Base-by-base conservation (phyloP, 2,329 filamentous ascomycete species). In the Byssochlamys sp. region DNA sequence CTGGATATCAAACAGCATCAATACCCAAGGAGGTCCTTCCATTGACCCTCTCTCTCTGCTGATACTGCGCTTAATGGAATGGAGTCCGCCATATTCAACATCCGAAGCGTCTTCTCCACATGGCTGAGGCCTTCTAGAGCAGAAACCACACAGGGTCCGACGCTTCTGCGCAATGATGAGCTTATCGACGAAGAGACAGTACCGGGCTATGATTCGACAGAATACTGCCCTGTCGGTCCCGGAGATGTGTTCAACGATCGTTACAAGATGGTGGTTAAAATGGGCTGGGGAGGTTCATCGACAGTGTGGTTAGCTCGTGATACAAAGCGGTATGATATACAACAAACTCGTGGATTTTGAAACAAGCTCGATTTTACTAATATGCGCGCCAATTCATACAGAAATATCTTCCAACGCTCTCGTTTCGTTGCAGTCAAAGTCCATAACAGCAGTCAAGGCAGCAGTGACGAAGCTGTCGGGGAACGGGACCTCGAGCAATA, bases 111-210 rank as follows among this genome's bases (percentile, higher is more conserved):
- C 39, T 19, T 45, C n/a, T n/a, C 39, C 2, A 45, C 39, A 45
- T 45, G 39, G 39, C n/a, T 45, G 19, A 45, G 9, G 12, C 39
- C 39, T 19, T 45, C n/a, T 19, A 45, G 39, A 24, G 6, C 39
- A 45, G 39, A 51, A 51, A 7, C 12, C 24, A 27, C 10, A 9
- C 39, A 45, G 6, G n/a, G n/a, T 19, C 3, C 14, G 6, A 45
- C 39, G 7, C 49, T 26, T 3, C n/a, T 60, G 10, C 57, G 39
- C 14, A 57, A 57, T 10, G 27, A 57, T 9, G 52, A 62, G 56
- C 61, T 59, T 9, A 60, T 76, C 19, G 75, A 78, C 45, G 75
- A 79, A 58, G 77, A 78, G 55, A 60, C 60, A 1, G 60, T 70
- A 9, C 49, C 49, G 1, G 49, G 25, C 27, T 51, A 51, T 10